phyloP scores from a whole-genome alignment of 23 red algal genomes.

The Cyanidiococcus yangmingshanensis region DNA sequence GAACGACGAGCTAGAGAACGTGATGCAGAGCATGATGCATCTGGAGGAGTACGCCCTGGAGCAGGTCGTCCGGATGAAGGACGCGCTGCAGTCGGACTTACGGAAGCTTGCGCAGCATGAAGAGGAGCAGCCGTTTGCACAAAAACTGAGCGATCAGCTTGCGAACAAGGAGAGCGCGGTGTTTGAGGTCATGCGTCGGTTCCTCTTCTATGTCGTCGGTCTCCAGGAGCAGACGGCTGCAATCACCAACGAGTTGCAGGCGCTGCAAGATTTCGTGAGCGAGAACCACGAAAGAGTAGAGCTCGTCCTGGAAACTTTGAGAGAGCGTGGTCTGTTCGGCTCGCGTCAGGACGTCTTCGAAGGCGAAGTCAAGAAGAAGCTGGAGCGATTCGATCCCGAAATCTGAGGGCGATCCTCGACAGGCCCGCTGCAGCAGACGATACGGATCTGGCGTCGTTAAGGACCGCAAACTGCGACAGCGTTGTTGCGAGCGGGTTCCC shows the following conservation, averaged over 20 bases:
- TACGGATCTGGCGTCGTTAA: too few relatives aligned
- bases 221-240: conserved; percentile 12
- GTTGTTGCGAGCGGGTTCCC: too few relatives aligned
- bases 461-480: too few relatives aligned
- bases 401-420: too few relatives aligned
- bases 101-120: not conserved
- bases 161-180: not conserved
- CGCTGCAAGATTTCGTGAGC: conserved; percentile 3
- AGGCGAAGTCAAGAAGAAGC: conserved; percentile 18
- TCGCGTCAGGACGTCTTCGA: conserved; percentile 20
- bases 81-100: not conserved
- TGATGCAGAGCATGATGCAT: conserved; percentile 1
- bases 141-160: not conserved
- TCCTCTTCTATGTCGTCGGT: conserved; percentile 4
- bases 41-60: conserved; percentile 15
- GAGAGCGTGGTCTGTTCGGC: not conserved
- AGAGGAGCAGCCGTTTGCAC: conserved; percentile 5
- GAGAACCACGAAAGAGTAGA: conserved; percentile 3
- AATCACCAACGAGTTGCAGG: conserved; percentile 13
- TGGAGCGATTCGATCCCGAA: conserved; percentile 10
- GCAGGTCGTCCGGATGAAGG: not conserved
- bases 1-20: not conserved
- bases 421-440: too few relatives aligned
- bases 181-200: not conserved
- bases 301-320: not conserved